Evolutionary conservation across 345 rosid genomes (phyloP), one percentile per base, ranked within the genome.

Genomic region (Carallia brachiata): DNA sequence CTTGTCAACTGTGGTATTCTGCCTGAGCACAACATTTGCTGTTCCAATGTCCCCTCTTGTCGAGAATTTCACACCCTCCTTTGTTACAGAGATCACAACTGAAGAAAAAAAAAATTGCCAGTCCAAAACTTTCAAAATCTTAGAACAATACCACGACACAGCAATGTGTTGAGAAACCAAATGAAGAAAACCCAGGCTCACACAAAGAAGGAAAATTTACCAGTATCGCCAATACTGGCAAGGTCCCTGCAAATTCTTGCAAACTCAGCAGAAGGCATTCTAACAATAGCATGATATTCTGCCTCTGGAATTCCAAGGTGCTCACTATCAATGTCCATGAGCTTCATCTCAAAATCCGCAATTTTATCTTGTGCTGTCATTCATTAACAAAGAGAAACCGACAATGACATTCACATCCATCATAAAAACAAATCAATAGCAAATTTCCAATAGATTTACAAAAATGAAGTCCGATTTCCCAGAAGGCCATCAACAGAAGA

Each of bases 271-370:
- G 99, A 92, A 5, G 99, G 99, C 99, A 96, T 96, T 72, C 82
- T 81, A 47, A 96, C 98, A 70, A 96, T 96, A 3, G 99, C 92
- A 18, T 92, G 98, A 69, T 92, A 96, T 69, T 96, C 98, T 23
- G 98, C 99, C 70, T 92, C 99, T 5, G 98, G 99, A 61, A 96
- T 96, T 5, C 99, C 99, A 32, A 96, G 89, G 73, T 96, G 99
- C 85, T 96, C 99, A 32, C 97, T 90, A 68, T 92, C 99, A 2
- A 96, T 90, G 83, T 92, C 98, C 99, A 92, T 96, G 79, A 96
- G 79, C 70, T 90, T 96, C 99, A 96, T 92, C 88, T 95, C 99
- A 68, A 92, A 95, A 55, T 95, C 99, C 0, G 99, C 86, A 69
- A 95, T 95, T 75, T 88, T 95, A 73, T 95, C 99, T 77, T 95